phyloP scores from a whole-genome alignment of 2,329 filamentous ascomycete genomes.

The Hymenoscyphus fructigenus region DNA sequence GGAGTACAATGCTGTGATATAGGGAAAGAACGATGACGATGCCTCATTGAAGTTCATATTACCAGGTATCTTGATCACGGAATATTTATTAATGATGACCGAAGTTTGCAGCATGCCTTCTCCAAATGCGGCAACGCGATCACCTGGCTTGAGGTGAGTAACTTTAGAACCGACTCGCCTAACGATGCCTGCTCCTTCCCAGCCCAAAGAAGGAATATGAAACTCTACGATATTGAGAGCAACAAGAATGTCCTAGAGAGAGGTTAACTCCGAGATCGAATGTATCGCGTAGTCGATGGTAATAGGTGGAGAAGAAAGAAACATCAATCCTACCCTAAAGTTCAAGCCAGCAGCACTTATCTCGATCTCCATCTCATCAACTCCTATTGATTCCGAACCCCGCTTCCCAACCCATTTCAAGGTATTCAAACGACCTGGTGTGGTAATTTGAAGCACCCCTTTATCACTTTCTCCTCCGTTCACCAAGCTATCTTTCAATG shows the following conservation, averaged over 20 bases:
- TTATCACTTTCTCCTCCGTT: neutral
- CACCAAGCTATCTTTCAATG: conserved; percentile 20
- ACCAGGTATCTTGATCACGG: conserved; percentile 43
- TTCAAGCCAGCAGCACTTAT: conserved; percentile 19
- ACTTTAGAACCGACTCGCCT: conserved; percentile 29
- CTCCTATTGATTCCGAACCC: neutral
- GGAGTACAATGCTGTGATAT: conserved; percentile 6
- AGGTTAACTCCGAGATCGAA: neutral
- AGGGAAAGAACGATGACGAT: conserved; percentile 28
- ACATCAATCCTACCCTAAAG: conserved; percentile 21
- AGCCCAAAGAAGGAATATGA: conserved; percentile 12
- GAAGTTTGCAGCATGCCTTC: conserved; percentile 25
- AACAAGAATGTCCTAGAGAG: conserved; percentile 26
- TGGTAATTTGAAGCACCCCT: conserved; percentile 17
- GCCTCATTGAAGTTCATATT: conserved; percentile 45
- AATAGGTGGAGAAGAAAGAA: neutral
- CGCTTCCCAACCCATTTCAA: conserved; percentile 21
- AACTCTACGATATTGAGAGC: conserved; percentile 26
- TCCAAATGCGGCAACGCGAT: conserved; percentile 34
- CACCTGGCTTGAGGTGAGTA: conserved; percentile 28
- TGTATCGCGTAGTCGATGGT: too few species aligned
- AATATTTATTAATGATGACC: neutral
- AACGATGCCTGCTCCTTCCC: conserved; percentile 30
- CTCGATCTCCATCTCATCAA: conserved; percentile 19
- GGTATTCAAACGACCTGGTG: conserved; percentile 19